phyloP scores from a whole-genome alignment of 2,329 filamentous ascomycete species.

The Aureobasidium sp. region DNA sequence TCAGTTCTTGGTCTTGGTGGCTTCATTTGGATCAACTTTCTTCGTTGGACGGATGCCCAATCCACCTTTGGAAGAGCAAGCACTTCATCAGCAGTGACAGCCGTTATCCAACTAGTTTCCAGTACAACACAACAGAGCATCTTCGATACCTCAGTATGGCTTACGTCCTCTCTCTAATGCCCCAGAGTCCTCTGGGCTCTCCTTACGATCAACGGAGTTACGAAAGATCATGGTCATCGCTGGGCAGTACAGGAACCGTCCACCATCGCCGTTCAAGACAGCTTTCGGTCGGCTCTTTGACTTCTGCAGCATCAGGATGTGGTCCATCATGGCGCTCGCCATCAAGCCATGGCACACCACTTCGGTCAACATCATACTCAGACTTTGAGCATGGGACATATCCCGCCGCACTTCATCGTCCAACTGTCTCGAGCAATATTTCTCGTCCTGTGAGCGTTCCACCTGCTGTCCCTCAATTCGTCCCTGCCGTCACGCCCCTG shows the following conservation, averaged over 20 bases:
- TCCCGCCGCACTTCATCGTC: neutral
- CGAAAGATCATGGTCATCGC: slow-evolving; percentile 15
- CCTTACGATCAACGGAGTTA: slow-evolving; percentile 11
- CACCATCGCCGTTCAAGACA: slow-evolving; percentile 10
- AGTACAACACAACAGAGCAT: slow-evolving; percentile 11
- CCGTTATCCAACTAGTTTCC: neutral
- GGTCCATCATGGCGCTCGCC: slow-evolving; percentile 1
- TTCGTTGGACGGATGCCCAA: neutral
- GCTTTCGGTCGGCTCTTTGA: slow-evolving; percentile 14
- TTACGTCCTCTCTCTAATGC: slow-evolving; percentile 19
- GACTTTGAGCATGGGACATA: slow-evolving; percentile 4
- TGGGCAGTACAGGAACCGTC: slow-evolving; percentile 13
- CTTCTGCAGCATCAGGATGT: slow-evolving; percentile 13
- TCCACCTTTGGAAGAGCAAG: neutral
- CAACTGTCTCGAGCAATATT: neutral
- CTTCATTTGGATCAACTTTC: slow-evolving; percentile 1
- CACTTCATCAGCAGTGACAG: neutral
- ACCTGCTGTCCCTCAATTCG: neutral
- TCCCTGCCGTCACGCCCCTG: neutral
- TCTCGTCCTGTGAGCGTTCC: slow-evolving; percentile 7
- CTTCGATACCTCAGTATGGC: slow-evolving; percentile 14
- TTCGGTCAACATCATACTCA: slow-evolving; percentile 12
- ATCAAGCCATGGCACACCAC: slow-evolving; percentile 1
- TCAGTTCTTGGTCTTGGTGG: neutral
- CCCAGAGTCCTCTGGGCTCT: slow-evolving; percentile 1